Base-by-base conservation (phyloP, 1,139 yeast genomes). In the Suhomyces panamericanus region DNA sequence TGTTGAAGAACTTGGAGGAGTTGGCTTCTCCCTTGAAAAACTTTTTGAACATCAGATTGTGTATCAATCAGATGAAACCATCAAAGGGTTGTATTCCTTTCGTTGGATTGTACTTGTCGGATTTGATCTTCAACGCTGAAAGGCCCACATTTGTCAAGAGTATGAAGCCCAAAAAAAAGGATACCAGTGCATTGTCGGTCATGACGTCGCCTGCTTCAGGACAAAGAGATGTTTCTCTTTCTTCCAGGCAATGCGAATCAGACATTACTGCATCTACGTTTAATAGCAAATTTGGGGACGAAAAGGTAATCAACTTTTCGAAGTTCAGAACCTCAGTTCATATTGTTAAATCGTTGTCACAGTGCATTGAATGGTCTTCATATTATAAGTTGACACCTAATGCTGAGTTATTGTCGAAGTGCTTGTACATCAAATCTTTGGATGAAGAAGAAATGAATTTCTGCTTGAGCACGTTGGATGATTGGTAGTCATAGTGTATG, bases 41-140 rank as follows among this genome's bases (percentile, higher is more conserved):
- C 60, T 91, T 88, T 60, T 66, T 77, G 44, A 77, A 78, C 44
- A 72, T 91, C 49, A 73, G 97, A 52, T 64, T 73, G 17, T 79
- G 85, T 47, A 73, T 89, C 51, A 80, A 79, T 52, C 75, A 73
- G 35, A 70, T 85, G 49, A 79, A 78, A 44, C 89, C 90, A 12
- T 77, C 87, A 1, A 75, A 72, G 47, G 98, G 98, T 1, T 85
- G 96, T 56, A 82, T 91, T 41, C 98, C 98, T 22, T 91, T 90
- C 62, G 80, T 91, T 42, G 96, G 96, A 2, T 73, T 93, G 35
- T 90, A 88, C 57, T 64, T 93, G 41, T 84, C 91, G 2, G 98
- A 93, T 62, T 73, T 91, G 57, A 82, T 88, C 1, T 80, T 85
- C 60, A 89, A 89, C 61, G 82, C 90, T 4, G 95, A 88, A 57